phyloP scores from a whole-genome alignment of 1,139 yeast genomes.

The Yamadazyma buinensis region DNA sequence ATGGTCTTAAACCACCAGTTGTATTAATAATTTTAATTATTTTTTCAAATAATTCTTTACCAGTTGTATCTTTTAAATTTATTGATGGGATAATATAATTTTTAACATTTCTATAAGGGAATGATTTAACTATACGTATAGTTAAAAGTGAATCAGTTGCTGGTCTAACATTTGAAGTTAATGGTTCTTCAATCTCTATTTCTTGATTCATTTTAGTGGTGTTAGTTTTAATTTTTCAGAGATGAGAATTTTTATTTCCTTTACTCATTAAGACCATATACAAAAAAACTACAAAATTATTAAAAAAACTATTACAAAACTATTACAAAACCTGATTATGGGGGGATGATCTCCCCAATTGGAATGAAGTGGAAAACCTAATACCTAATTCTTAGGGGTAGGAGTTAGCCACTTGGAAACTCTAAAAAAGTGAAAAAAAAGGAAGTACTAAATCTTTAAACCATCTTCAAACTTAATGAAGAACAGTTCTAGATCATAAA shows the following conservation, averaged over 20 bases:
- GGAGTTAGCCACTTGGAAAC: too few relatives aligned
- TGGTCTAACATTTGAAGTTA: slow-evolving; percentile 67
- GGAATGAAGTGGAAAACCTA: too few relatives aligned
- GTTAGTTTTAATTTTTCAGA: too few relatives aligned
- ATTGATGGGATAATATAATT: slow-evolving; percentile 71
- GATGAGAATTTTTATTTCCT: slow-evolving; percentile 5
- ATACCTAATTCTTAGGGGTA: too few relatives aligned
- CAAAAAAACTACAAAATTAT: too few relatives aligned
- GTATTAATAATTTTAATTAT: slow-evolving; percentile 50
- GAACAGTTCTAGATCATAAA: slow-evolving; percentile 25
- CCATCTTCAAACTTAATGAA: slow-evolving; percentile 22
- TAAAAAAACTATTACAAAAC: slow-evolving; percentile 6
- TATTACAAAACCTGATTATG: too few relatives aligned
- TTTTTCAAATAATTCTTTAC: slow-evolving; percentile 52
- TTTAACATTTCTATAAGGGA: slow-evolving; percentile 87
- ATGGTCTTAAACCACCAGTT: slow-evolving; percentile 75
- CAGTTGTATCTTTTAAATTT: slow-evolving; percentile 69
- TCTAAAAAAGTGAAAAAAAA: too few relatives aligned
- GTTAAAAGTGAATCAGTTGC: slow-evolving; percentile 72
- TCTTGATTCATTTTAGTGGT: neutral
- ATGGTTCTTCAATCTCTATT: slow-evolving; percentile 47
- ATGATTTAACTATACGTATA: slow-evolving; percentile 82
- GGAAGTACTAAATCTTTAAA: slow-evolving; percentile 9
- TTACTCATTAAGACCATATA: too few relatives aligned
- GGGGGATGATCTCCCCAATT: too few relatives aligned